These are phyloP conservation scores for Rhizopogon sp. DNA, from an alignment of 768 basidiomycete genomes.

Conservation along the genomic window DNA sequence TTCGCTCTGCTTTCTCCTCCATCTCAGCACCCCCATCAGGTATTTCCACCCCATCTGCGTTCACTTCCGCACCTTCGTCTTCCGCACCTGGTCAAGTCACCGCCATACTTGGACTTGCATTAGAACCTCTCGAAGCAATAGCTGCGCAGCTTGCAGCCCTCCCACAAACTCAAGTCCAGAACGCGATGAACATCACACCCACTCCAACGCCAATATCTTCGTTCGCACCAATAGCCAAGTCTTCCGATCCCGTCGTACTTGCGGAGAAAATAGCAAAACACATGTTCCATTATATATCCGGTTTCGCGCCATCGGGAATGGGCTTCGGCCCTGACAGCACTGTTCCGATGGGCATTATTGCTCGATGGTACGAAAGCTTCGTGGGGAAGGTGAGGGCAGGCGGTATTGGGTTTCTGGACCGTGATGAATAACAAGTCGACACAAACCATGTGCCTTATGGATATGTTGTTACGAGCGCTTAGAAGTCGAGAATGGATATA, in stretches of 20 bases:
- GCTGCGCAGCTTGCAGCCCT: conserved; percentile 50
- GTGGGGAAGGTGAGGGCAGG: conserved; percentile 50
- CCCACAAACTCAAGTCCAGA: conserved; percentile 24
- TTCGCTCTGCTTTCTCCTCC: conserved; percentile 58
- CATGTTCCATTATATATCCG: conserved; percentile 69
- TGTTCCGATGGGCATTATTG: conserved; percentile 59
- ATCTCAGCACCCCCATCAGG: conserved; percentile 25
- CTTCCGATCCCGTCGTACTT: conserved; percentile 44
- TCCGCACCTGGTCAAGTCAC: conserved; percentile 45
- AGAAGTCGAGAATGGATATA: background rate
- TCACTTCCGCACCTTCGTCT: conserved; percentile 24
- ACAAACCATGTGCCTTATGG: too few relatives aligned
- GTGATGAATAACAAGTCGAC: conserved; percentile 12
- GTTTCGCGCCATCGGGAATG: conserved; percentile 45
- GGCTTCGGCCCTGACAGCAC: conserved; percentile 43
- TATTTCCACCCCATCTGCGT: conserved; percentile 27
- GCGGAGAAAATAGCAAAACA: conserved; percentile 72
- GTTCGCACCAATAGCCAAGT: conserved; percentile 19
- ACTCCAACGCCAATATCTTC: conserved; percentile 11
- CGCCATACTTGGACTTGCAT: conserved; percentile 72
- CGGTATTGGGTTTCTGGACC: conserved; percentile 61
- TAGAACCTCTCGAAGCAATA: conserved; percentile 70
- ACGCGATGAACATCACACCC: conserved; percentile 21
- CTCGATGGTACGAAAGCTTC: conserved; percentile 71
- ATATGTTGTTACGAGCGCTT: too few relatives aligned